A percentile compares a stretch with the other conserved stretches of the same genome.
phyloP scores from a whole-genome alignment of 1,139 yeast genomes.

The Saccharomycopsis phalli region DNA sequence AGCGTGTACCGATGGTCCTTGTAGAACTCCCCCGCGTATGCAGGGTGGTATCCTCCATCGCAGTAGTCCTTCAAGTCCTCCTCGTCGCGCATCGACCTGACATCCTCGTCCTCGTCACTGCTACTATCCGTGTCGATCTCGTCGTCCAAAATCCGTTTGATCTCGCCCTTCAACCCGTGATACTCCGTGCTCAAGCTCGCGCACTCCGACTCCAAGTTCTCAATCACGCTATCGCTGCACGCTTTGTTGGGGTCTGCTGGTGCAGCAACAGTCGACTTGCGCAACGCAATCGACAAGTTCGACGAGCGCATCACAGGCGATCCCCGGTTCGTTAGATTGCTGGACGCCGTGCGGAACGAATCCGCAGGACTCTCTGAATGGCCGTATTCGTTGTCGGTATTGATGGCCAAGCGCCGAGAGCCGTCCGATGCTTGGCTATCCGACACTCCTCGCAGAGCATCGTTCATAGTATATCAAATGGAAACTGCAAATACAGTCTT shows the following conservation, averaged over 20 bases:
- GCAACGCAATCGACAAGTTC: constrained; percentile 8
- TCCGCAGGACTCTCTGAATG: constrained; percentile 15
- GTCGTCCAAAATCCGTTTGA: background rate
- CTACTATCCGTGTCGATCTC: constrained; percentile 24
- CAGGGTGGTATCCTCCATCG: constrained; percentile 85
- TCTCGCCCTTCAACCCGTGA: constrained; percentile 4
- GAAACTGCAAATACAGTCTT: no score
- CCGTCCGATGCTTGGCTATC: no score
- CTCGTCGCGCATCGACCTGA: constrained; percentile 37
- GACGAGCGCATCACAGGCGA: constrained; percentile 2
- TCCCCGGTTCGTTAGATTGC: background rate
- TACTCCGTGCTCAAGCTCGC: constrained; percentile 1
- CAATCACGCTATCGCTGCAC: constrained; percentile 11
- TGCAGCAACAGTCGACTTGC: background rate
- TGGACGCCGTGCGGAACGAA: constrained; percentile 17
- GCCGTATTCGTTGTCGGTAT: no score
- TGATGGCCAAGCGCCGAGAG: no score
- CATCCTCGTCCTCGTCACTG: constrained; percentile 30
- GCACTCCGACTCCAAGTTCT: constrained; percentile 14
- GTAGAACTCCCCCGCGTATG: constrained; percentile 66
- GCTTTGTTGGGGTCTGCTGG: background rate
- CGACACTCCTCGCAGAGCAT: no score
- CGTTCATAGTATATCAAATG: no score
- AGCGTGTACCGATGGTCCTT: constrained; percentile 46
- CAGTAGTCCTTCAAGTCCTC: constrained; percentile 68